Base-by-base conservation (phyloP, 768 basidiomycete species). In the Panellus pusillus region DNA sequence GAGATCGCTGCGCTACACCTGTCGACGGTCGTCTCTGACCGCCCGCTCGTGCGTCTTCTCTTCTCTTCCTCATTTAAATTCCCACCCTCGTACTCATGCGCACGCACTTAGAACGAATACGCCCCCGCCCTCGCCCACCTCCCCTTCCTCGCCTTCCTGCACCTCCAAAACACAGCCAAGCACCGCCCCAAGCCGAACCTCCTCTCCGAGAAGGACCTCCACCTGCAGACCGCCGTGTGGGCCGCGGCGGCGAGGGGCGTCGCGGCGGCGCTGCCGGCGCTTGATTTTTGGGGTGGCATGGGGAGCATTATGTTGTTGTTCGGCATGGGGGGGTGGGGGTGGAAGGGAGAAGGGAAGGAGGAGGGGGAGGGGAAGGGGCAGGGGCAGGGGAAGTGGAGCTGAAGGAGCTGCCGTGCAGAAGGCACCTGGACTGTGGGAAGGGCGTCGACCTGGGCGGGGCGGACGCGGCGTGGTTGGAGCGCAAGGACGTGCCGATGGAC, bases 231-330 rank as follows among this genome's bases (percentile, higher is more conserved):
- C 5, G 81, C 81, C 20, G 46, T 75, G 17, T 86, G 84, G 83
- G 69, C 73, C 35, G 72, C 75, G 28, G 74, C 69, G 49, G 82
- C 79, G 43, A 71, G 78, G 27, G 73, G 71, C 57, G 75, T 87
- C 48, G 83, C 84, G 1, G 65, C 68, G 4, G 65, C 67, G 24
- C 59, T 86, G 0, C 79, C 78, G 4, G 75, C 76, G 20, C 62
- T 87, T 28, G 85, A 87, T 87, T 86, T 57, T 65, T 87, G 1
- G 85, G 85, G n/a, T 87, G 84, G 84, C 82, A 87, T 66, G 82
- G 83, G 36, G 85, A 86, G 69, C 82, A 86, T 65, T 86, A 82
- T 61, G 84, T 83, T 52, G 79, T 86, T 49, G 80, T 81, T 47
- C 74, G 83, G n/a, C n/a, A n/a, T n/a, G n/a, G n/a, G n/a, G n/a